A percentile compares a stretch with the other conserved stretches of the same genome.
phyloP scores from a whole-genome alignment of 2,329 filamentous ascomycete genomes.

The Ophiostoma ulmi region DNA sequence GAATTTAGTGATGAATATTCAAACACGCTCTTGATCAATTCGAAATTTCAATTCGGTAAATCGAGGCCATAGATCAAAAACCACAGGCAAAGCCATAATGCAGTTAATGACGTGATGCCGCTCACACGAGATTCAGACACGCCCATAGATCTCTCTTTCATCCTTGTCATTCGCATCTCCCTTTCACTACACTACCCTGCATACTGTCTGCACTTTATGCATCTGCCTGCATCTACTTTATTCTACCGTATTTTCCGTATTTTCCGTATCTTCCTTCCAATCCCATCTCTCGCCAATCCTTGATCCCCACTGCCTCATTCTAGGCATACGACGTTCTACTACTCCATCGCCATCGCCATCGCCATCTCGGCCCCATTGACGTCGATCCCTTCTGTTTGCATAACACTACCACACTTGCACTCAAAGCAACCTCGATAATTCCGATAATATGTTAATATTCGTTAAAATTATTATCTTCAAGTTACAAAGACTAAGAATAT shows the following conservation, averaged over 20 bases:
- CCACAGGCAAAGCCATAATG: not conserved
- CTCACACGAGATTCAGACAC: not conserved
- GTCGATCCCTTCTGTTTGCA: conserved; percentile 1
- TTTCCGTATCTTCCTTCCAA: not conserved
- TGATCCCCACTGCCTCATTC: not conserved
- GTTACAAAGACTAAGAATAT: not conserved
- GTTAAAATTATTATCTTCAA: not conserved
- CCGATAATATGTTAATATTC: not conserved
- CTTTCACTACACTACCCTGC: not conserved
- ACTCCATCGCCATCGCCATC: not conserved
- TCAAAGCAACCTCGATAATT: not conserved
- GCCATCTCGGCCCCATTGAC: not conserved
- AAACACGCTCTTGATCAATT: not conserved
- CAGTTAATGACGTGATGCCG: not conserved
- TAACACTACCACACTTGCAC: not conserved
- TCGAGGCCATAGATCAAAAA: not conserved
- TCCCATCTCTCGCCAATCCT: not conserved
- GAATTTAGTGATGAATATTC: not conserved
- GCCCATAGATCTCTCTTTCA: not conserved
- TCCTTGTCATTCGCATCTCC: not conserved
- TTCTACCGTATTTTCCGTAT: not conserved
- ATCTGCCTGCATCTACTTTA: not conserved
- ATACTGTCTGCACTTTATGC: not conserved
- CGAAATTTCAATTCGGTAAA: too few species aligned
- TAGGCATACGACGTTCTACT: not conserved